These are phyloP conservation scores for Phytophthora litchii DNA, from an alignment of 352 stramenopile species.

Conservation along the genomic window DNA sequence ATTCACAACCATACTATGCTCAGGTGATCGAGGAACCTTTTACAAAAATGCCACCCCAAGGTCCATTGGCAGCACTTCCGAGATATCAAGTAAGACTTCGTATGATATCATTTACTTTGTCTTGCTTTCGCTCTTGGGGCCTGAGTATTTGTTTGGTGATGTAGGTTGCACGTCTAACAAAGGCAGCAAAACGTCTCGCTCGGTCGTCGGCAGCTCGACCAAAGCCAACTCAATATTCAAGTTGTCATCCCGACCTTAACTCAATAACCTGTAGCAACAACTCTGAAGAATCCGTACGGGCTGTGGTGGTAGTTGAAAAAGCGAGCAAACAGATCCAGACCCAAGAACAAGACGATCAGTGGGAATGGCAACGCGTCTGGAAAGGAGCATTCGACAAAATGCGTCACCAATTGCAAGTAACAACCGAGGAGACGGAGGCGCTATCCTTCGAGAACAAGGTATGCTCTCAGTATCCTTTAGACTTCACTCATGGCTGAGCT, in stretches of 20 bases:
- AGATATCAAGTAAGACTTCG: slow-evolving; percentile 43
- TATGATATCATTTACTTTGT: neutral
- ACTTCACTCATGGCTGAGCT: neutral
- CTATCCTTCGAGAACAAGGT: slow-evolving; percentile 59
- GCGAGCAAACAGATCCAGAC: slow-evolving; percentile 64
- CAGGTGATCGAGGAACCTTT: slow-evolving; percentile 63
- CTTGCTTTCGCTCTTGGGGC: neutral
- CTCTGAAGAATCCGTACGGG: neutral
- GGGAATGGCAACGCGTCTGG: slow-evolving; percentile 74
- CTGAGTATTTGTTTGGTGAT: slow-evolving; percentile 2
- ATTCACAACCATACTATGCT: neutral
- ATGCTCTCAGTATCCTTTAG: neutral
- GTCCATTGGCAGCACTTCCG: slow-evolving; percentile 52
- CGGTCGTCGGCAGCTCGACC: neutral
- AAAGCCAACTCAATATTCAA: slow-evolving; percentile 4
- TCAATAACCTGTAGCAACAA: slow-evolving; percentile 15
- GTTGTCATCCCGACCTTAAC: neutral
- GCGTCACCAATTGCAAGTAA: slow-evolving; percentile 42
- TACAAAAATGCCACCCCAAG: slow-evolving; percentile 67
- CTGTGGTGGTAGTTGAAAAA: slow-evolving; percentile 21
- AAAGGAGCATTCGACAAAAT: slow-evolving; percentile 76
- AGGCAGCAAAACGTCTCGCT: slow-evolving; percentile 9
- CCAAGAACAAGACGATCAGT: slow-evolving; percentile 65
- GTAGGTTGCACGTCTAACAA: slow-evolving; percentile 34
- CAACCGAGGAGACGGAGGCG: slow-evolving; percentile 35